Base-by-base conservation (phyloP, 1,139 yeast species). In the Yamadazyma epiphylla region DNA sequence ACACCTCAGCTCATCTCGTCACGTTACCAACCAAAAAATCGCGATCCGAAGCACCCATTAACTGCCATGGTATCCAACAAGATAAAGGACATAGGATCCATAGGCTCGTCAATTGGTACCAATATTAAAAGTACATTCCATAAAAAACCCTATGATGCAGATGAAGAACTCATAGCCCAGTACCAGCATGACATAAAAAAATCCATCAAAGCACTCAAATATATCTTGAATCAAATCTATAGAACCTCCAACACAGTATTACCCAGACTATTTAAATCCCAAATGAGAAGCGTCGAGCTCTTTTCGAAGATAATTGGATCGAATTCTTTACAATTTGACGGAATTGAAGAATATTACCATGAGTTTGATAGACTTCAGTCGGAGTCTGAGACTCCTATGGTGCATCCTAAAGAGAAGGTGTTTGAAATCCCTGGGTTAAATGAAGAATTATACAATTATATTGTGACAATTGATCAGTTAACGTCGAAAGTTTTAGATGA, bases 101-200 rank as follows among this genome's bases (percentile, higher is more conserved):
- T n/a, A n/a, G n/a, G n/a, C n/a, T n/a, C n/a, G n/a, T n/a, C n/a
- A n/a, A n/a, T n/a, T n/a, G n/a, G n/a, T n/a, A n/a, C n/a, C n/a
- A n/a, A n/a, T n/a, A n/a, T n/a, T n/a, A n/a, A n/a, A n/a, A n/a
- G n/a, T n/a, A n/a, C n/a, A n/a, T n/a, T 52, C 27, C 45, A 44
- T 27, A 45, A 46, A 22, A 41, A 49, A 24, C 50, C 47, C 9
- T 56, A 43, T 32, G 59, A 52, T 39, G 43, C 46, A 28, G 79
- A 70, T 34, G 77, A 73, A 42, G 68, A 64, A 27, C 43, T 64
- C 21, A 55, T 71, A 5, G 44, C 47, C 10, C 61, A 60, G 22
- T 72, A 71, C 57, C 61, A 66, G 31, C 62, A 64, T 32, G 77
- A 73, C 38, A 43, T 73, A 19, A 55, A 60, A 31, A 50, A 57